phyloP scores from a whole-genome alignment of 148 eudicot genomes.

The Fagopyrum tataricum region DNA sequence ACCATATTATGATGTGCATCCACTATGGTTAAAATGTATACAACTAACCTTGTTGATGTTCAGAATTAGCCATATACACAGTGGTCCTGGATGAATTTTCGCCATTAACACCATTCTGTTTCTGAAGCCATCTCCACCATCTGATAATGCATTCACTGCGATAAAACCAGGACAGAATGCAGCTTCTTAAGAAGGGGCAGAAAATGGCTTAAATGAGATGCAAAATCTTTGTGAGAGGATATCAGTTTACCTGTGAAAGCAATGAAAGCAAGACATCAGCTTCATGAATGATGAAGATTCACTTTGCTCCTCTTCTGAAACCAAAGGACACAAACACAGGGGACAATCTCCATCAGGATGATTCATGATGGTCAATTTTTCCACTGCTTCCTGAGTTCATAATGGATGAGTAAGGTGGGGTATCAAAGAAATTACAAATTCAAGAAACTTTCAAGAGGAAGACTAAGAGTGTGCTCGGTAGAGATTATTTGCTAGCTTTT shows the following conservation, averaged over 20 bases:
- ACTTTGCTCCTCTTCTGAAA: constrained; percentile 42
- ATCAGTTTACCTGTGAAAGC: constrained; percentile 73
- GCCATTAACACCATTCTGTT: constrained; percentile 27
- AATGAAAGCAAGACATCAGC: constrained; percentile 96
- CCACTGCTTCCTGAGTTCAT: constrained; percentile 77
- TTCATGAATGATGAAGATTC: constrained; percentile 66
- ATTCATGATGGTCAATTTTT: constrained; percentile 74
- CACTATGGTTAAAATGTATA: background rate
- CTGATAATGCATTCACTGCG: constrained; percentile 75
- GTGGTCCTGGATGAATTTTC: constrained; percentile 21
- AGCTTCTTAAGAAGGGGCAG: background rate
- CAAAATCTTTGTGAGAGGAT: background rate
- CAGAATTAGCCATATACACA: constrained; percentile 19
- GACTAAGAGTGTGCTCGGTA: no score
- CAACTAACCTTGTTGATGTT: constrained; percentile 30
- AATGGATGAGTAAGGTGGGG: constrained; percentile 15
- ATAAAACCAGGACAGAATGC: constrained; percentile 11
- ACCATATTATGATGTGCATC: background rate
- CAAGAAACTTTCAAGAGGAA: background rate
- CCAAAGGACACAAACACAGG: constrained; percentile 73
- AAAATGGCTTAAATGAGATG: background rate
- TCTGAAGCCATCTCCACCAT: constrained; percentile 80
- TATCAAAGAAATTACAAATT: background rate
- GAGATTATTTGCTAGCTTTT: no score
- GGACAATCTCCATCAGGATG: constrained; percentile 97